Evolutionary conservation across 1,284 basidiomycete genomes (phyloP).

Genomic region (Peniophora sp.): DNA sequence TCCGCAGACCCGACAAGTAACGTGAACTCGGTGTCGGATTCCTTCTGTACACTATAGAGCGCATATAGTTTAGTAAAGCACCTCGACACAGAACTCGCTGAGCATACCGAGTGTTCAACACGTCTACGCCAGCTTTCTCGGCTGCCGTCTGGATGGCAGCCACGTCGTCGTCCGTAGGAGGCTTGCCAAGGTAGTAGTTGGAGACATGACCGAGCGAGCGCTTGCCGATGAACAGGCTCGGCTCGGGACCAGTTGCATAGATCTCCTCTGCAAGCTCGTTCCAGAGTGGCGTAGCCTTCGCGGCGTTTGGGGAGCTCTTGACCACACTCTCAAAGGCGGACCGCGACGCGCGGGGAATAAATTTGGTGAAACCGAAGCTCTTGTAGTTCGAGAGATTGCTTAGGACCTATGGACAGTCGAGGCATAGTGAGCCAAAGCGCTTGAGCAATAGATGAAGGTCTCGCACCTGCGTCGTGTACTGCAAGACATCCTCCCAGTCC

Average conservation of each 20-base stretch:
- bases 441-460: not conserved
- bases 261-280: conserved; percentile 66
- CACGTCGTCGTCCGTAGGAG: conserved; percentile 68
- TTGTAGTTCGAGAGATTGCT: conserved; percentile 76
- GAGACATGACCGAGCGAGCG: conserved; percentile 67
- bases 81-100: conserved; percentile 3
- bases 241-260: conserved; percentile 56
- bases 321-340: conserved; percentile 60
- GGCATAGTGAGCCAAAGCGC: conserved; percentile 2
- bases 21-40: conserved; percentile 48
- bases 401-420: conserved; percentile 39
- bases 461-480: conserved; percentile 66
- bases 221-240: conserved; percentile 70
- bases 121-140: conserved; percentile 64
- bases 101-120: conserved; percentile 75
- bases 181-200: conserved; percentile 75
- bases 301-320: conserved; percentile 46
- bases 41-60: conserved; percentile 56
- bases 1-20: conserved; percentile 68
- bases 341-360: conserved; percentile 60
- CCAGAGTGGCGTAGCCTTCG: conserved; percentile 54
- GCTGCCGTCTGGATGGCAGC: conserved; percentile 64
- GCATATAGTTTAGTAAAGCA: not conserved
- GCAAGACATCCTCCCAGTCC: conserved; percentile 63
- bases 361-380: conserved; percentile 79